A percentile compares a stretch with the other conserved stretches of the same genome.
phyloP scores from a whole-genome alignment of 305 asterid species.

The Fraxinus dipetala region DNA sequence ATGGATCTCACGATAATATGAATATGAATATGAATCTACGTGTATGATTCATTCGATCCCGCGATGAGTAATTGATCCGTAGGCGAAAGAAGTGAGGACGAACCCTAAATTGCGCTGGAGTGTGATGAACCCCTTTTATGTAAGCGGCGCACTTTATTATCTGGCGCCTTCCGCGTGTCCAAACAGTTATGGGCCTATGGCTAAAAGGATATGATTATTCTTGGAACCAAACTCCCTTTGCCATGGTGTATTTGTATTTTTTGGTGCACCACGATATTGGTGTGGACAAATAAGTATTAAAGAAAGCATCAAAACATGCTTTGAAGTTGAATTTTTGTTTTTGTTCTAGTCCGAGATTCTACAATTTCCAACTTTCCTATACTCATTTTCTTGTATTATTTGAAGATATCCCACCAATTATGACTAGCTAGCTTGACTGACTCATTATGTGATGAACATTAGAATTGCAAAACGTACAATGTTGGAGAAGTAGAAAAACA shows the following conservation, averaged over 20 bases:
- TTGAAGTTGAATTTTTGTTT: too few relatives aligned
- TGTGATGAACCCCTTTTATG: slow-evolving; percentile 27
- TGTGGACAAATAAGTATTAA: too few relatives aligned
- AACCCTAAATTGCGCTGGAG: slow-evolving; percentile 87
- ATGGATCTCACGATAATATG: slow-evolving; percentile 23
- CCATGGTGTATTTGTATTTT: neutral
- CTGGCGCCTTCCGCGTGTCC: slow-evolving; percentile 41
- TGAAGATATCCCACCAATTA: too few relatives aligned
- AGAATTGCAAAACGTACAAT: too few relatives aligned
- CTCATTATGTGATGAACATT: too few relatives aligned
- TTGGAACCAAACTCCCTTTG: slow-evolving; percentile 13
- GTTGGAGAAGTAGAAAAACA: too few relatives aligned
- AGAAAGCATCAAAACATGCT: too few relatives aligned
- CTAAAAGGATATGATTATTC: neutral
- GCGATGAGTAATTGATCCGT: slow-evolving; percentile 26
- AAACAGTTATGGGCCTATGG: neutral
- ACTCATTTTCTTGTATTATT: too few relatives aligned
- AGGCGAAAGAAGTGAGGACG: slow-evolving; percentile 21
- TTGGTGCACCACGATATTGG: too few relatives aligned
- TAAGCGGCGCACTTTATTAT: slow-evolving; percentile 65
- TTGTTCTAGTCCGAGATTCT: too few relatives aligned
- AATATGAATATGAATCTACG: slow-evolving; percentile 20
- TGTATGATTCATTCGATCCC: slow-evolving; percentile 7
- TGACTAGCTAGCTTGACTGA: too few relatives aligned
- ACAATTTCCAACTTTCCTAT: too few relatives aligned